Percentiles rank a stretch among this genome's conserved stretches.
Evolutionary conservation across 768 basidiomycete genomes (phyloP).

Genomic region (Hygrocybe punicea): DNA sequence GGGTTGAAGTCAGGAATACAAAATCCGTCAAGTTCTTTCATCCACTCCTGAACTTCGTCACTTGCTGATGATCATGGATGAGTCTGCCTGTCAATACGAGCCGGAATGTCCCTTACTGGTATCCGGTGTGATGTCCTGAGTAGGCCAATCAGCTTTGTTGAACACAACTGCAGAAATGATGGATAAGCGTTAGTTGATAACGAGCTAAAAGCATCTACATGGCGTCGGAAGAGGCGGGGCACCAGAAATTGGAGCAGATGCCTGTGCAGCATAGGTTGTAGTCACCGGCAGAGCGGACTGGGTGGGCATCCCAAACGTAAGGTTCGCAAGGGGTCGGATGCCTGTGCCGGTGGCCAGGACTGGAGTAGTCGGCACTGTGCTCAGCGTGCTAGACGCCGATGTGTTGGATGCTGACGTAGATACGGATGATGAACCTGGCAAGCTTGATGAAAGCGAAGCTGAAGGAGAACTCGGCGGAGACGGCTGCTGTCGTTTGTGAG

Average conservation of each 20-base stretch:
- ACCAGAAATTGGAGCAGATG: conserved; percentile 51
- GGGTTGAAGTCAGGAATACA: conserved; percentile 63
- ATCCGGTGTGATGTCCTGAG: conserved; percentile 55
- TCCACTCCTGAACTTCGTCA: conserved; percentile 65
- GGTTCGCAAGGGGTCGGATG: not conserved
- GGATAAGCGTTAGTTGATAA: not conserved
- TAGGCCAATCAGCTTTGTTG: conserved; percentile 53
- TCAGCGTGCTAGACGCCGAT: not conserved
- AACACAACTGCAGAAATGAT: conserved; percentile 41
- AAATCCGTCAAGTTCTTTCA: conserved; percentile 69
- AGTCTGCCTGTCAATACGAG: not conserved
- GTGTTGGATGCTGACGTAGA: too few relatives aligned
- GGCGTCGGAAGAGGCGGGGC: conserved; percentile 63
- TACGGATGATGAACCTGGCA: too few relatives aligned
- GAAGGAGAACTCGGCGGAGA: not conserved
- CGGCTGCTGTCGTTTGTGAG: conserved; percentile 39
- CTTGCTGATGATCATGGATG: conserved; percentile 39
- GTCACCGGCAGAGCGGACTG: not conserved
- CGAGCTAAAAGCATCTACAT: conserved; percentile 42
- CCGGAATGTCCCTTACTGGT: conserved; percentile 44
- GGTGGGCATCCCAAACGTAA: too few relatives aligned
- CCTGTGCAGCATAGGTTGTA: conserved; percentile 22
- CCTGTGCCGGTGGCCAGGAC: conserved; percentile 13
- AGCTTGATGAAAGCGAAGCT: too few relatives aligned
- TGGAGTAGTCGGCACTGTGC: not conserved